phyloP scores from a whole-genome alignment of 306 rosid species.

The Cucumis sativus region Cucumber_9930_V3 NC_026657.2:31574501-31575000 shows the following conservation, averaged over 20 bases:
- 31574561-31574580: conserved; percentile 19
- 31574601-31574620: conserved; percentile 35
- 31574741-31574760: conserved; percentile 11
- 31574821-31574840: not conserved
- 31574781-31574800: conserved; percentile 54
- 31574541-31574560: conserved; percentile 31
- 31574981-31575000: too few relatives aligned
- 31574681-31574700: conserved; percentile 15
- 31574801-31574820: conserved; percentile 27
- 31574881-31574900: not conserved
- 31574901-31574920: not conserved
- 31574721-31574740: conserved; percentile 11
- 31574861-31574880: not conserved
- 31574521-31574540: not conserved
- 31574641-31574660: conserved; percentile 45
- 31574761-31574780: conserved; percentile 27
- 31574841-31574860: not conserved
- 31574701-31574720: not conserved
- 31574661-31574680: conserved; percentile 8
- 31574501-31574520: not conserved
- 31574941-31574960: too few relatives aligned
- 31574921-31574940: not conserved
- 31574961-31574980: too few relatives aligned
- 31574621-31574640: conserved; percentile 63
- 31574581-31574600: conserved; percentile 33